Evolutionary conservation across 1,284 basidiomycete species (phyloP).

Genomic region (Sanguinoderma infundibulare): DNA sequence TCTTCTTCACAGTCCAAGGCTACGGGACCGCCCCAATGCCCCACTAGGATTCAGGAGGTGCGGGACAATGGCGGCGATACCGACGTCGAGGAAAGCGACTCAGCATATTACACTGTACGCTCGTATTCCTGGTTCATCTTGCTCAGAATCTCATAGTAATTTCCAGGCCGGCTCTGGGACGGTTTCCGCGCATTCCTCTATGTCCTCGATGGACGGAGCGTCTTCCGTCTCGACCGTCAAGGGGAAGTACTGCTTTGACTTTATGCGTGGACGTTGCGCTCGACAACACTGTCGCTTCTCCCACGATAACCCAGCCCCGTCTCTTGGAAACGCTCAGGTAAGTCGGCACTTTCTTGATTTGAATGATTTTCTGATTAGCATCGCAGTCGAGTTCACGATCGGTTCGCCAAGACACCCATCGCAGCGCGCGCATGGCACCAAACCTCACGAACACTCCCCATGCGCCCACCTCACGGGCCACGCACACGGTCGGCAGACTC

Average conservation of each 20-base stretch:
- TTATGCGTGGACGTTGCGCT: constrained; percentile 7
- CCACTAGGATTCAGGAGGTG: background rate
- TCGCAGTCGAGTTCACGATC: background rate
- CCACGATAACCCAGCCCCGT: constrained; percentile 4
- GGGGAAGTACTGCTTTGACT: constrained; percentile 7
- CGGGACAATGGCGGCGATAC: background rate
- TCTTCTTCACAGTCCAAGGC: background rate
- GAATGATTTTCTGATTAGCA: background rate
- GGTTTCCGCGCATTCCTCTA: constrained; percentile 5
- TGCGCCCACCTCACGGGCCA: background rate
- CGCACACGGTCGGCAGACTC: background rate
- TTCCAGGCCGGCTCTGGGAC: background rate
- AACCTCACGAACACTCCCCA: background rate
- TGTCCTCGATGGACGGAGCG: background rate
- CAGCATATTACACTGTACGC: constrained; percentile 10
- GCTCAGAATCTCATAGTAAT: background rate
- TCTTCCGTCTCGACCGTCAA: background rate
- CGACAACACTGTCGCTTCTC: constrained; percentile 11
- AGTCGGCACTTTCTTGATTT: background rate
- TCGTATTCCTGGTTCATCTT: background rate
- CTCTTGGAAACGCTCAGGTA: background rate
- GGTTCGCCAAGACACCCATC: no score
- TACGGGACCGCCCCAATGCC: background rate
- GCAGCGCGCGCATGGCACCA: background rate
- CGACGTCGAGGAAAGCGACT: constrained; percentile 3